A percentile compares a stretch with the other conserved stretches of the same genome.
phyloP scores from a whole-genome alignment of 768 basidiomycete species.

The Boletus huronensis region DNA sequence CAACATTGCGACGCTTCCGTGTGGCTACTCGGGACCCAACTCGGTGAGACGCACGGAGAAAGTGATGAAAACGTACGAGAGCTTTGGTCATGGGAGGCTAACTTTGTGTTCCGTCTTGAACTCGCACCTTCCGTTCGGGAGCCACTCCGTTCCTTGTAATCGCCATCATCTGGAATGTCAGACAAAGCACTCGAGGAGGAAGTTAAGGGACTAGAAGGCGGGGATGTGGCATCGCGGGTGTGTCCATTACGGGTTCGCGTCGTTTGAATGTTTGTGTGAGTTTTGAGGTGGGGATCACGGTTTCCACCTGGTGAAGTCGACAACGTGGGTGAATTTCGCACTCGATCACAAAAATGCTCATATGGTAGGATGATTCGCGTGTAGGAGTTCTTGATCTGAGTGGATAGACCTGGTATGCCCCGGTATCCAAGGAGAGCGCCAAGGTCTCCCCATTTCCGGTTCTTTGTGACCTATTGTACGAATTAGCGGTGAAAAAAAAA shows the following conservation, averaged over 20 bases:
- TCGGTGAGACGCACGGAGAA: slow-evolving; percentile 6
- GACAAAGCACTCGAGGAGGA: slow-evolving; percentile 74
- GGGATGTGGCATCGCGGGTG: slow-evolving; percentile 47
- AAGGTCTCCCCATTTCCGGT: slow-evolving; percentile 85
- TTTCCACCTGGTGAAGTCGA: slow-evolving; percentile 38
- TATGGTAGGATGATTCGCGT: slow-evolving; percentile 92
- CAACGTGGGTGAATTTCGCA: slow-evolving; percentile 57
- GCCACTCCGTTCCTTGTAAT: slow-evolving; percentile 53
- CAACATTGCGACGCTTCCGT: slow-evolving; percentile 27
- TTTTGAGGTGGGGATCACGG: slow-evolving; percentile 52
- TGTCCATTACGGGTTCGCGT: slow-evolving; percentile 37
- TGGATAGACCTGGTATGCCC: slow-evolving; percentile 76
- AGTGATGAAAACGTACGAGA: slow-evolving; percentile 31
- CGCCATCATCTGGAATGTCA: slow-evolving; percentile 76
- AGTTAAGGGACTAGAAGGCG: slow-evolving; percentile 74
- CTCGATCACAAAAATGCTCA: slow-evolving; percentile 82
- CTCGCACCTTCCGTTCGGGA: slow-evolving; percentile 36
- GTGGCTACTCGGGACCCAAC: slow-evolving; percentile 29
- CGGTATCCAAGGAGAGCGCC: slow-evolving; percentile 81
- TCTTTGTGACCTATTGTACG: slow-evolving; percentile 64
- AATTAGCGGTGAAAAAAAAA: slow-evolving; percentile 26
- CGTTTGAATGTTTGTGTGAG: slow-evolving; percentile 47
- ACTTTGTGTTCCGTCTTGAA: slow-evolving; percentile 52
- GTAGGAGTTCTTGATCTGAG: slow-evolving; percentile 89
- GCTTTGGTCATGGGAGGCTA: slow-evolving; percentile 49